These are phyloP conservation scores for Chenopodium formosanum DNA, from an alignment of 148 eudicot species.

Conservation along the genomic window DNA sequence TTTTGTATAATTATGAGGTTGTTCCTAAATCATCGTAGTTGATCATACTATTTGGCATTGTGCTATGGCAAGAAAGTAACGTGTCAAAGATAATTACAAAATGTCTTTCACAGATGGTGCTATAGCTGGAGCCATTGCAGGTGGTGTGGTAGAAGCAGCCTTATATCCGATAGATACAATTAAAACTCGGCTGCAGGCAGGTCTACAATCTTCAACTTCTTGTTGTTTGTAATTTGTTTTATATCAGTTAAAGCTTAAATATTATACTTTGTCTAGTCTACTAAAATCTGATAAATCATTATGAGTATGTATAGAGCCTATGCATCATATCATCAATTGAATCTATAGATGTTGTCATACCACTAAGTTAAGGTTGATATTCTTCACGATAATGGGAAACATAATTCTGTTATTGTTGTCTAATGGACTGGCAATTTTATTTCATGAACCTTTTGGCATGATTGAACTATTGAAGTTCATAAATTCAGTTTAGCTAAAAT, in stretches of 20 bases:
- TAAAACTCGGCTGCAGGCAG: slow-evolving; percentile 89
- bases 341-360: neutral
- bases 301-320: neutral
- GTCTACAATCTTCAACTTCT: slow-evolving; percentile 30
- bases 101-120: slow-evolving; percentile 60
- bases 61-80: neutral
- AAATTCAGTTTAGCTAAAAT: neutral
- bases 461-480: neutral
- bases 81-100: neutral
- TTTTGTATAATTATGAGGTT: no score
- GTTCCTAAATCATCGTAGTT: neutral
- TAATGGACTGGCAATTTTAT: neutral
- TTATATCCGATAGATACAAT: slow-evolving; percentile 87
- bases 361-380: neutral
- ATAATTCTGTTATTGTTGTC: no score
- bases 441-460: neutral
- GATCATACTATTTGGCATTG: neutral
- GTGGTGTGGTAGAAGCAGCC: slow-evolving; percentile 72
- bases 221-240: neutral
- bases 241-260: neutral
- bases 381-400: no score
- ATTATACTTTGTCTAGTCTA: neutral
- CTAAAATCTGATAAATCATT: neutral
- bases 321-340: neutral
- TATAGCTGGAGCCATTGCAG: slow-evolving; percentile 84